Conservation (phyloP, 176 grass and related monocot genomes). For the Elymus sibiricus region DNA sequence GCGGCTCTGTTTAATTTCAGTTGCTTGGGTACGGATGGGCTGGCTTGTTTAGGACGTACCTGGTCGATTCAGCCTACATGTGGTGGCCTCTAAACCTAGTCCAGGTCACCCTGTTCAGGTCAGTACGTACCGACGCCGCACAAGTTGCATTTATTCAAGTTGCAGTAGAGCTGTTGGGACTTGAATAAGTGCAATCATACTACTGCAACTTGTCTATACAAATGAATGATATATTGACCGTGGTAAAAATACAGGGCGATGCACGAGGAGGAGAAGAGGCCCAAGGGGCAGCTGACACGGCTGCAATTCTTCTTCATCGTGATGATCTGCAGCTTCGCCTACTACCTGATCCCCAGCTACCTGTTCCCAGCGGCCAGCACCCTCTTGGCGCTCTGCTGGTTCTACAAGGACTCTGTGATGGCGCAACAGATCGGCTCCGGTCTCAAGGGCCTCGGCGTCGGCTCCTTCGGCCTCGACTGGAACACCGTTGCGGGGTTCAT, state of each 20-base stretch:
- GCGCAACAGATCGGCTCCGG: conserved; percentile 98
- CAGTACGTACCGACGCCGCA: not conserved
- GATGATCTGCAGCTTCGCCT: conserved; percentile 76
- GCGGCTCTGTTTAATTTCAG: not conserved
- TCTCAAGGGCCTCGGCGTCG: conserved; percentile 65
- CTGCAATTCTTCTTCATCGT: conserved; percentile 87
- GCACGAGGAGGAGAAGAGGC: conserved; percentile 65
- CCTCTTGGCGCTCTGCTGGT: conserved; percentile 83
- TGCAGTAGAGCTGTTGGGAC: not conserved
- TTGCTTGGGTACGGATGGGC: conserved; percentile 92
- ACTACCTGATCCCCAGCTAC: conserved; percentile 82
- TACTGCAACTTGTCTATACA: too few species aligned
- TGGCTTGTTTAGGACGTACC: conserved; percentile 87
- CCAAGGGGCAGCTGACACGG: conserved; percentile 62
- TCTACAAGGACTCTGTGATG: conserved; percentile 55
- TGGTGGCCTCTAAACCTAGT: conserved; percentile 97
- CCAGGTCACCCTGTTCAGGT: conserved; percentile 97
- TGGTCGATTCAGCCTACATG: conserved; percentile 93
- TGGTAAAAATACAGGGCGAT: conserved; percentile 30
- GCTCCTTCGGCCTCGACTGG: conserved; percentile 83
- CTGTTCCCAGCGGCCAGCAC: conserved; percentile 87
- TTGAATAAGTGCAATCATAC: not conserved
- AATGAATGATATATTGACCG: not conserved
- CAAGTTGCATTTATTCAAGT: too few species aligned
- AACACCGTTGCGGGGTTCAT: conserved; percentile 69